phyloP scores from a whole-genome alignment of 345 rosid genomes.

The Anacardium occidentale region DNA sequence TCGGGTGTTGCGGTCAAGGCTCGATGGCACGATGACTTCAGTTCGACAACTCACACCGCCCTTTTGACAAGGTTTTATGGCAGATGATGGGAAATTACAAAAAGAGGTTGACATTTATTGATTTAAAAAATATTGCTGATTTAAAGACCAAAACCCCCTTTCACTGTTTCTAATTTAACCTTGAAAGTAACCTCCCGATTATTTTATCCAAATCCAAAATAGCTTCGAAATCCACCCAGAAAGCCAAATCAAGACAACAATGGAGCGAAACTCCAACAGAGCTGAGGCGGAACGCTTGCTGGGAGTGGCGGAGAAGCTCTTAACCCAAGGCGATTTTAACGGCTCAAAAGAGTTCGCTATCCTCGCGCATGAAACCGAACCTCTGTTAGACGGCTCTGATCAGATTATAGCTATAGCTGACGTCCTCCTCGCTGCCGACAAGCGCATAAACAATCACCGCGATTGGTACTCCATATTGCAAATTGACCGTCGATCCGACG shows the following conservation, averaged over 20 bases:
- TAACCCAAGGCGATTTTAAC: constrained; percentile 57
- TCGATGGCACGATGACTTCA: too few species aligned
- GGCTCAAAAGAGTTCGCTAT: constrained; percentile 76
- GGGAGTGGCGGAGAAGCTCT: constrained; percentile 82
- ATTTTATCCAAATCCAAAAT: too few species aligned
- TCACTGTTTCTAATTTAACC: too few species aligned
- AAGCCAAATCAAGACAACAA: constrained; percentile 20
- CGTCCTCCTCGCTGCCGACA: constrained; percentile 63
- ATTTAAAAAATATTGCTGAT: too few species aligned
- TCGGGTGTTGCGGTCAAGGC: too few species aligned
- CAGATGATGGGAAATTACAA: too few species aligned
- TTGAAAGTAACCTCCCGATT: too few species aligned
- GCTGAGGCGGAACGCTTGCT: constrained; percentile 80
- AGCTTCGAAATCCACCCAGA: not conserved
- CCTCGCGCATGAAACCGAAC: constrained; percentile 81
- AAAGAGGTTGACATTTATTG: too few species aligned
- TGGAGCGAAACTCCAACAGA: constrained; percentile 50
- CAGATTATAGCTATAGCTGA: constrained; percentile 88
- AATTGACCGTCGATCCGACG: constrained; percentile 49
- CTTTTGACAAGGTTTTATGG: too few species aligned
- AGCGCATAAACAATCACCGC: constrained; percentile 54
- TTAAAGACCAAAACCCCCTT: too few species aligned
- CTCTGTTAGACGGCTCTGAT: constrained; percentile 79
- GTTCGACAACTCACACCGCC: too few species aligned
- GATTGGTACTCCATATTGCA: constrained; percentile 89